phyloP scores from a whole-genome alignment of 2,329 filamentous ascomycete genomes.

The Fonsecaea multimorphosa region DNA sequence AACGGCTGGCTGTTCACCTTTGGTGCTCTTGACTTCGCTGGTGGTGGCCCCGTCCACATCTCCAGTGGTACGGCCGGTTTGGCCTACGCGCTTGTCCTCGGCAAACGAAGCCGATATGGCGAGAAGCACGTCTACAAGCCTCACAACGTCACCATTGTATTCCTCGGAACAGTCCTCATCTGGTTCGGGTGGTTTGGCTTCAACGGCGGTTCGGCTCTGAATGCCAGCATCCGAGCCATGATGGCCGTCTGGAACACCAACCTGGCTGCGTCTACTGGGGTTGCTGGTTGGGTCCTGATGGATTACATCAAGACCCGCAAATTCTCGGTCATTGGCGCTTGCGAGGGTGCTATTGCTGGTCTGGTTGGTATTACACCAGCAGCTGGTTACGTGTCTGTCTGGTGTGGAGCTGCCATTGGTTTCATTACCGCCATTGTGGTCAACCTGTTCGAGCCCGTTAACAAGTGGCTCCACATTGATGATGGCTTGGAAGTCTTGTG shows the following conservation, averaged over 20 bases:
- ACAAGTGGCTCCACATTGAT: slow-evolving; percentile 62
- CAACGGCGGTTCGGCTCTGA: slow-evolving; percentile 85
- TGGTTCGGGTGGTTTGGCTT: slow-evolving; percentile 80
- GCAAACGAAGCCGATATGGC: slow-evolving; percentile 66
- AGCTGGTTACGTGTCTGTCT: slow-evolving; percentile 82
- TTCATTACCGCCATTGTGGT: slow-evolving; percentile 62
- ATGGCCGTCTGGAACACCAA: slow-evolving; percentile 89
- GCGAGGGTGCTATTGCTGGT: slow-evolving; percentile 85
- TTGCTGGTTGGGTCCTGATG: slow-evolving; percentile 79
- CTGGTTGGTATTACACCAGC: slow-evolving; percentile 90
- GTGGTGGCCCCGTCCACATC: slow-evolving; percentile 77
- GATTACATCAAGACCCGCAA: slow-evolving; percentile 86
- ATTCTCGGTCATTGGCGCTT: slow-evolving; percentile 92
- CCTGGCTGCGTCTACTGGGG: slow-evolving; percentile 79
- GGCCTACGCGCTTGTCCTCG: slow-evolving; percentile 75
- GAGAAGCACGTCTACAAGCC: slow-evolving; percentile 61
- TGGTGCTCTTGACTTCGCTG: slow-evolving; percentile 75
- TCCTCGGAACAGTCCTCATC: slow-evolving; percentile 66
- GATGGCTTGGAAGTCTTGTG: slow-evolving; percentile 64
- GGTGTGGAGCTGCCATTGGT: slow-evolving; percentile 62
- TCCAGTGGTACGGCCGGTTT: slow-evolving; percentile 73
- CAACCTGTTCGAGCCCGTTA: slow-evolving; percentile 57
- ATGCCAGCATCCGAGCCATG: slow-evolving; percentile 80
- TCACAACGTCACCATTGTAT: slow-evolving; percentile 76
- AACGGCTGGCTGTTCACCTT: slow-evolving; percentile 74